These are phyloP conservation scores for Gyromitra esculenta DNA, from an alignment of 2,329 filamentous ascomycete species.

Conservation along the genomic window DNA sequence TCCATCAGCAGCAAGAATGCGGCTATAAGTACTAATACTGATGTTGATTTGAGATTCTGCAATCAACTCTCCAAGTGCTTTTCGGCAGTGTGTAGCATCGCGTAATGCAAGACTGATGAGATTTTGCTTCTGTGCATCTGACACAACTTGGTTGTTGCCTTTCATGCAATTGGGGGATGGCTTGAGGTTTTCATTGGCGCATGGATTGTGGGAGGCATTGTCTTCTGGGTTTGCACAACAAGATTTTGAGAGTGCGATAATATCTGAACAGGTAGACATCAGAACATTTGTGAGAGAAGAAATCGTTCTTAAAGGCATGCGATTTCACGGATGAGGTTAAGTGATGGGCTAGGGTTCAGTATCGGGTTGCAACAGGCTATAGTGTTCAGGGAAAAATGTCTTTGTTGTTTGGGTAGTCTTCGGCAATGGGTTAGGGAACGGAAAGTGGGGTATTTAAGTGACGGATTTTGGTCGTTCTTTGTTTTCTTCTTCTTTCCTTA, in stretches of 20 bases:
- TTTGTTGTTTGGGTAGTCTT: too few species aligned
- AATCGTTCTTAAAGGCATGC: too few species aligned
- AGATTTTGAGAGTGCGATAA: neutral
- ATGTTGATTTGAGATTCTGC: neutral
- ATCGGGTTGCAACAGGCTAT: too few species aligned
- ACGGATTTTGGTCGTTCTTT: too few species aligned
- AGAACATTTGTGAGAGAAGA: neutral
- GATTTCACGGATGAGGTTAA: too few species aligned
- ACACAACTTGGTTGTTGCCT: conserved; percentile 6
- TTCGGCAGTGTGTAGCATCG: neutral
- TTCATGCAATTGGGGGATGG: neutral
- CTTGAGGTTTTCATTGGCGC: neutral
- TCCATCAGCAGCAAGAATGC: conserved; percentile 1
- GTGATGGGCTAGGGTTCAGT: too few species aligned
- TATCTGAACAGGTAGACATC: neutral
- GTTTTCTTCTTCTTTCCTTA: too few species aligned
- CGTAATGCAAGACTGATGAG: neutral
- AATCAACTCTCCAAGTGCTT: conserved; percentile 2
- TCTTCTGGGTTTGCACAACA: neutral
- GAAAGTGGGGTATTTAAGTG: too few species aligned
- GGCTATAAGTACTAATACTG: neutral
- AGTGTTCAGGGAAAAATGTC: too few species aligned
- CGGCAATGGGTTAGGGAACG: too few species aligned
- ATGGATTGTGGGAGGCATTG: neutral
- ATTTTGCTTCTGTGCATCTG: neutral